Conservation (phyloP, 495 filamentous ascomycete species). For the Aspergillus cristatus region DNA sequence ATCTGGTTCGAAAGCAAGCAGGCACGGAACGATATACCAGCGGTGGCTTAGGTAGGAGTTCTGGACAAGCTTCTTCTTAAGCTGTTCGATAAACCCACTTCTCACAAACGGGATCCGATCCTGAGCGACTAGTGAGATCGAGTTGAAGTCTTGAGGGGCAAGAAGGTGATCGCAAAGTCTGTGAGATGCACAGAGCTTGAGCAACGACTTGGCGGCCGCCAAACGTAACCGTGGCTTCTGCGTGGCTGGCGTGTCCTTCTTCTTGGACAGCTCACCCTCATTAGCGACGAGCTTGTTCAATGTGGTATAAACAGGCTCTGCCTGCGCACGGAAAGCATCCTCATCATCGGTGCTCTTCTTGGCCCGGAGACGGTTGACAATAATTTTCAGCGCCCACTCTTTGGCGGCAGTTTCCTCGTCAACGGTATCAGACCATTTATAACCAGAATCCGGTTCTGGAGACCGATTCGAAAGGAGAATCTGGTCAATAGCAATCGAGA, state of each 20-base stretch:
- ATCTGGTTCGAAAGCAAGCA: conserved; percentile 83
- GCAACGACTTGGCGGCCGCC: conserved; percentile 65
- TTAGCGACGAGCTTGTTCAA: conserved; percentile 64
- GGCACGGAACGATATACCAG: conserved; percentile 81
- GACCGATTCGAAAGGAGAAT: conserved; percentile 63
- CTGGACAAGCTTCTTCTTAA: conserved; percentile 73
- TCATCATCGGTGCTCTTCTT: conserved; percentile 41
- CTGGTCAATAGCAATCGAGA: conserved; percentile 67
- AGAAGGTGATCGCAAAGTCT: conserved; percentile 71
- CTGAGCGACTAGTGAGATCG: conserved; percentile 68
- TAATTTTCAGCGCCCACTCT: conserved; percentile 75
- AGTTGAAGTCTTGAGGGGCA: conserved; percentile 63
- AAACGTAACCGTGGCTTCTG: conserved; percentile 74
- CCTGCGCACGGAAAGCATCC: conserved; percentile 54
- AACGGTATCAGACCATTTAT: conserved; percentile 60
- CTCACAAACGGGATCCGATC: conserved; percentile 67
- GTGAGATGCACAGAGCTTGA: conserved; percentile 68
- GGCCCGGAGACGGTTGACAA: conserved; percentile 78
- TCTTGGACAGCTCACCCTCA: conserved; percentile 70
- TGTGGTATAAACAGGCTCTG: conserved; percentile 62
- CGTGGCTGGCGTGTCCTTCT: conserved; percentile 57
- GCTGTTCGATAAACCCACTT: conserved; percentile 63
- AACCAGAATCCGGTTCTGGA: conserved; percentile 31
- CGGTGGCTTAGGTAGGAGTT: conserved; percentile 38
- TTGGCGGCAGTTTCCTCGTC: conserved; percentile 82